Evolutionary conservation across 805 yeast genomes (phyloP), one percentile per base, ranked within the genome.

Genomic region (Lipomyces chichibuensis): DNA sequence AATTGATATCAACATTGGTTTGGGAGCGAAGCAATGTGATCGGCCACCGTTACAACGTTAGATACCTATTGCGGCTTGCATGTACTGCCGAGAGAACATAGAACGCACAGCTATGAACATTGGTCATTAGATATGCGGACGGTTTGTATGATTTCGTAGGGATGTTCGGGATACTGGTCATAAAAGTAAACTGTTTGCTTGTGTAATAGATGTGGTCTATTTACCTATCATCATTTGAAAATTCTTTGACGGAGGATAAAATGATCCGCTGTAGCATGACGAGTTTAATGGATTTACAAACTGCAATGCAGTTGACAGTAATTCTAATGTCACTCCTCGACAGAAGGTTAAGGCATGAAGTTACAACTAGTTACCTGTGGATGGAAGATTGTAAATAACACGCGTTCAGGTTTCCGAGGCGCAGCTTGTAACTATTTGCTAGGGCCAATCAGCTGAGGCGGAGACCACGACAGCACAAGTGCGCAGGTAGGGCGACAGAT

Each of bases 401-500:
- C 49, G 49, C 49, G 49, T 17, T 14, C 20, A 43, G 49, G 6
- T 14, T 35, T 4, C 39, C 5, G 39, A 43, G 9, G 9, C 3
- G 23, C 9, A 1, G 49, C 2, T 1, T 1, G 25, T 1, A 37
- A 13, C 13, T 37, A 14, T 0, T 9, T 2, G 49, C n/a, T 17
- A 43, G 23, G 49, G 49, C 49, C 49, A 43, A 43, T 43, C 49
- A 43, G 49, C 49, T 43, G 20, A 43, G 49, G 49, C 49, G n/a
- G 49, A n/a, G 49, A 43, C n/a, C 49, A 17, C 4, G 23, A 0
- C 49, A n/a, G 49, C 49, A 43, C 49, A 43, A 43, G 20, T 43
- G 49, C 49, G 8, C 49, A 17, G 49, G 4, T 4, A 2, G 7
- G 3, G 49, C 49, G 49, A 43, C 49, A 43, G 49, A 43, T 43